A percentile compares a stretch with the other conserved stretches of the same genome.
Conservation (phyloP, 2,329 filamentous ascomycete genomes). For the Ambrosiella beaveri region DNA sequence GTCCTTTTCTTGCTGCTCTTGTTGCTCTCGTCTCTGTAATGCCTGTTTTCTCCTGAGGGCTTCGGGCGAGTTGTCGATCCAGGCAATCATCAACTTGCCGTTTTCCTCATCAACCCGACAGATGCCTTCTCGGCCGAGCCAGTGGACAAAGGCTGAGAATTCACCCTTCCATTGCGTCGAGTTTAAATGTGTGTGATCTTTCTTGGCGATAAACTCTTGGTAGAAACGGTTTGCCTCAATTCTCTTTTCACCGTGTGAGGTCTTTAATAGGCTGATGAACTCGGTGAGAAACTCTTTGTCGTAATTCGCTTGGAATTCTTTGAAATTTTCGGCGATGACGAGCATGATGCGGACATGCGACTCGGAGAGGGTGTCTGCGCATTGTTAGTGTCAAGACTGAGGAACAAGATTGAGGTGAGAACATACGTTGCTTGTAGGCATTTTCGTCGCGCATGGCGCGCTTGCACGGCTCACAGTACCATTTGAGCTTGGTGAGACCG, state of each 20-base stretch:
- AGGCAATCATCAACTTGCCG: constrained; percentile 64
- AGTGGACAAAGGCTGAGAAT: constrained; percentile 77
- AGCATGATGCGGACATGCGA: constrained; percentile 82
- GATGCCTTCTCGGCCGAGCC: constrained; percentile 70
- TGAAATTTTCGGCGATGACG: constrained; percentile 70
- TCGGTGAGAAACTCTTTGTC: constrained; percentile 65
- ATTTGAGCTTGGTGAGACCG: constrained; percentile 62
- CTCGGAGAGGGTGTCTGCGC: constrained; percentile 72
- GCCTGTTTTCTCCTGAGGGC: constrained; percentile 66
- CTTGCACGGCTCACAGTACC: constrained; percentile 78
- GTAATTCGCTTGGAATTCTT: constrained; percentile 68
- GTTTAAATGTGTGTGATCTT: constrained; percentile 87
- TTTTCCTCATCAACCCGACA: constrained; percentile 78
- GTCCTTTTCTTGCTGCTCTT: constrained; percentile 83
- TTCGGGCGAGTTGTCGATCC: constrained; percentile 84
- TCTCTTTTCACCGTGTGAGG: constrained; percentile 77
- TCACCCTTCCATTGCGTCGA: constrained; percentile 65
- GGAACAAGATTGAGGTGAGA: not conserved
- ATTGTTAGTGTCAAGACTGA: not conserved
- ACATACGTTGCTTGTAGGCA: constrained; percentile 14
- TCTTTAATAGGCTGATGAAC: constrained; percentile 60
- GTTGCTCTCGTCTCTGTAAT: constrained; percentile 62
- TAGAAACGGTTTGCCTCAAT: constrained; percentile 88
- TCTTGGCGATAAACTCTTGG: constrained; percentile 77
- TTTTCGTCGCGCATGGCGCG: constrained; percentile 16